phyloP scores from a whole-genome alignment of 2,329 filamentous ascomycete species.

The Monosporascus sp. region DNA sequence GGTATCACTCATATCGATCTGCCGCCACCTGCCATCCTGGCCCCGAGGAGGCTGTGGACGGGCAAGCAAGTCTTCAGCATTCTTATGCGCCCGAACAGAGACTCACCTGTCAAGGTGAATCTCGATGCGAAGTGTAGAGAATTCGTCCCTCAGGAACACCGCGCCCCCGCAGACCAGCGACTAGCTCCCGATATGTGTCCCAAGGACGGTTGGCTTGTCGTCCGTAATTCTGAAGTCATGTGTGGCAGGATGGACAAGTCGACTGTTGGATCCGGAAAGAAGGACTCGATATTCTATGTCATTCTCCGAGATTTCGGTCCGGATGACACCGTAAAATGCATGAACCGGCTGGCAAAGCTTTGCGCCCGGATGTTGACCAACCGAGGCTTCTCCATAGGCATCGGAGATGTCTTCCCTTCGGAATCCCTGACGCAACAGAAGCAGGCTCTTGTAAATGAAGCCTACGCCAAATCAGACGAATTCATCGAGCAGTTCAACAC shows the following conservation, averaged over 20 bases:
- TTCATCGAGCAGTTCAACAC: conserved; percentile 76
- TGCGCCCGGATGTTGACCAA: conserved; percentile 86
- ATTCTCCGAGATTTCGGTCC: conserved; percentile 93
- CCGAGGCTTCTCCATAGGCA: conserved; percentile 91
- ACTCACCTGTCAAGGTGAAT: conserved; percentile 81
- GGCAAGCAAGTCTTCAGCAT: conserved; percentile 96
- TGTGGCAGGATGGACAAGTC: conserved; percentile 97
- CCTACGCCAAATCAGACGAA: conserved; percentile 78
- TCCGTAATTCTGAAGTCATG: conserved; percentile 96
- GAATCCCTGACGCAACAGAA: conserved; percentile 67
- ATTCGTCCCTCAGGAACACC: conserved; percentile 47
- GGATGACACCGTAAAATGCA: conserved; percentile 79
- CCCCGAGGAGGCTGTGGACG: conserved; percentile 86
- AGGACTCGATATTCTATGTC: conserved; percentile 95
- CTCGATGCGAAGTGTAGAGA: conserved; percentile 88
- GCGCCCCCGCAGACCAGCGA: conserved; percentile 43
- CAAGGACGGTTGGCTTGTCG: conserved; percentile 85
- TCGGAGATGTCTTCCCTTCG: conserved; percentile 88
- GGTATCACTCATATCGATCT: conserved; percentile 73
- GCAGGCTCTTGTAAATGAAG: conserved; percentile 67
- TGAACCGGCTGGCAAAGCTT: conserved; percentile 90
- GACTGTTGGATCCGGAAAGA: conserved; percentile 94
- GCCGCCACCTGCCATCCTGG: conserved; percentile 80
- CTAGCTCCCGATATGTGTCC: conserved; percentile 68
- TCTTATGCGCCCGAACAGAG: conserved; percentile 80